Base-by-base conservation (phyloP, 352 stramenopile species). In the Globisporangium acanthophoron region DNA sequence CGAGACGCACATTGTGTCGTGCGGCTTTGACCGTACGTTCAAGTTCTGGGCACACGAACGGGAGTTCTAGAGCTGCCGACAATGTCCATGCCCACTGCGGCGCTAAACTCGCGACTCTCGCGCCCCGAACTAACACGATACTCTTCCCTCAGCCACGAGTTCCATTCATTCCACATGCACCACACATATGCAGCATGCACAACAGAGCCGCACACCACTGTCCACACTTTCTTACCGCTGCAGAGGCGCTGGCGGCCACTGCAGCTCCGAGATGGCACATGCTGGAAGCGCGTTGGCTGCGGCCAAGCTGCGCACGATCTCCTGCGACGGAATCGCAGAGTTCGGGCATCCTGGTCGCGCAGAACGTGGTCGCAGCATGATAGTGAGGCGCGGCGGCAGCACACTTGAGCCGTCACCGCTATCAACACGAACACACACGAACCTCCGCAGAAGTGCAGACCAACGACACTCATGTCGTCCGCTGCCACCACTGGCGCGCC, bases 31-130 rank as follows among this genome's bases (percentile, higher is more conserved):
- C 52, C 85, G 90, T 41, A 97, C 91, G 8, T 96, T 97, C 63
- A 97, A 97, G 69, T 78, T 94, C 7, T 97, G 91, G 91, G 88
- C 88, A 6, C 87, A 96, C 55, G 82, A 96, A 56, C 87, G 75
- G 55, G 88, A 96, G 59, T 96, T 96, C 59, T 97, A 48, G 84
- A 63, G 37, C 40, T 11, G 52, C 37, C 3, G 6, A 5, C n/a
- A 29, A 9, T 43, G 37, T 9, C 45, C 29, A 41, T 15, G 20
- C 5, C 16, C 11, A 52, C 4, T 11, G 11, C n/a, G 16, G 27
- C 21, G 1, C 16, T 9, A 15, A 16, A 15, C 11, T 13, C 35
- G 35, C 8, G 0, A 3, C 12, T 16, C 37, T 18, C 37, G 3
- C 33, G 12, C 37, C 13, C 3, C 37, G 37, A 18, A 43, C 37